phyloP scores from a whole-genome alignment of 352 stramenopile species.

The Globisporangium nunn region DNA sequence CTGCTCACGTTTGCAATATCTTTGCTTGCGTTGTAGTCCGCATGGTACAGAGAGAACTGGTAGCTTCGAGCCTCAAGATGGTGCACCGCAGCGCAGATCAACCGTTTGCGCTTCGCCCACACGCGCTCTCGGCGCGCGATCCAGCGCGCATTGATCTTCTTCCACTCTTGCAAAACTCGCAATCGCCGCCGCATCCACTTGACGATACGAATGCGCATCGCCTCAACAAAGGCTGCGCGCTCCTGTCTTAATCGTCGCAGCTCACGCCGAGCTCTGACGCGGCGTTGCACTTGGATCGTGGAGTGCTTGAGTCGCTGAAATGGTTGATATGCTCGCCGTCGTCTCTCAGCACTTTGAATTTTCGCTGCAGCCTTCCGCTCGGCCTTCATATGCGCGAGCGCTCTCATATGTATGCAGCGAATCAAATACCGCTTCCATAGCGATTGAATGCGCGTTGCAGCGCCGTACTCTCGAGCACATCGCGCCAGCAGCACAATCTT shows the following conservation, averaged over 20 bases:
- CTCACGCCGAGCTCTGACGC: slow-evolving; percentile 24
- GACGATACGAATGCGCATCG: slow-evolving; percentile 36
- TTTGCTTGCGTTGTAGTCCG: background rate
- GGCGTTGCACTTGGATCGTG: slow-evolving; percentile 15
- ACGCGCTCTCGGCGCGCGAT: slow-evolving; percentile 36
- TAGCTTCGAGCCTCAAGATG: slow-evolving; percentile 23
- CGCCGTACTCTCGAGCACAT: slow-evolving; percentile 30
- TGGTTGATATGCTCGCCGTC: slow-evolving; percentile 12
- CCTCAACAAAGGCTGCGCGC: slow-evolving; percentile 22
- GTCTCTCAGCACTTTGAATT: slow-evolving; percentile 37
- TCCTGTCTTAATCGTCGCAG: slow-evolving; percentile 32
- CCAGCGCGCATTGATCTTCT: slow-evolving; percentile 32
- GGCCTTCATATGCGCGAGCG: slow-evolving; percentile 25
- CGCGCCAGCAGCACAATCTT: slow-evolving; percentile 26
- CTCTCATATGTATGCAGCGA: slow-evolving; percentile 6
- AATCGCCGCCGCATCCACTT: slow-evolving; percentile 42
- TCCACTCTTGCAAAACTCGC: slow-evolving; percentile 39
- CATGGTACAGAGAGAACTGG: slow-evolving; percentile 36
- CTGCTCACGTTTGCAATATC: slow-evolving; percentile 11
- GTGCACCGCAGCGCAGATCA: slow-evolving; percentile 20
- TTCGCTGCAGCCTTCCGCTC: slow-evolving; percentile 33
- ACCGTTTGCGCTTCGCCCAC: slow-evolving; percentile 29
- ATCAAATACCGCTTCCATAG: slow-evolving; percentile 27
- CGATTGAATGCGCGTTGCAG: slow-evolving; percentile 40
- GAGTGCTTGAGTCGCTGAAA: slow-evolving; percentile 15